Evolutionary conservation across 768 basidiomycete species (phyloP).

Genomic region (Boletus edulis): DNA sequence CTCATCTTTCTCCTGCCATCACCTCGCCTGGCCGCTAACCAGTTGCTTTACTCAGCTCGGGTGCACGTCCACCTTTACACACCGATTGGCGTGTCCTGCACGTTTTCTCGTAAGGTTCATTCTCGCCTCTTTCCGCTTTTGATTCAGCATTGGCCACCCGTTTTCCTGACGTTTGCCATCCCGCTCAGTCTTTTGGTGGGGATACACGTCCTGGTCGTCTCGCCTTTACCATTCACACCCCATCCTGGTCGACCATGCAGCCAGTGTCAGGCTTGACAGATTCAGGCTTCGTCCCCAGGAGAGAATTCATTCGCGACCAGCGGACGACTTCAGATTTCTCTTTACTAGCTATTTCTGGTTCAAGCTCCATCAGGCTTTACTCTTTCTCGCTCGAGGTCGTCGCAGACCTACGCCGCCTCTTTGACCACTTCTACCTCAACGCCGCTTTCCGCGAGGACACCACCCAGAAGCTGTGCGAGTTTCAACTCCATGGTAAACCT

Average conservation of each 20-base stretch:
- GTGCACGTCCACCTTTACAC: conserved; percentile 13
- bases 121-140: conserved; percentile 27
- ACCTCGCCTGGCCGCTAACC: conserved; percentile 7
- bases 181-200: conserved; percentile 23
- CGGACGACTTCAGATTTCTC: conserved; percentile 58
- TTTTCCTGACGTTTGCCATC: conserved; percentile 39
- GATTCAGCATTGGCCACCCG: conserved; percentile 31
- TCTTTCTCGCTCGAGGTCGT: conserved; percentile 59
- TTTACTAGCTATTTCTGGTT: conserved; percentile 64
- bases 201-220: conserved; percentile 26
- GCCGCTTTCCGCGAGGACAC: conserved; percentile 53
- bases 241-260: conserved; percentile 29
- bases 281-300: conserved; percentile 60
- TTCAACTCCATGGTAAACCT: conserved; percentile 64
- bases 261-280: conserved; percentile 36
- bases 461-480: conserved; percentile 60
- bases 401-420: conserved; percentile 50
- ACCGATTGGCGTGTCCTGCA: conserved; percentile 29
- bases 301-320: conserved; percentile 67
- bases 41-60: conserved; percentile 9
- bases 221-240: conserved; percentile 18
- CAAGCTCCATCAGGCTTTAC: conserved; percentile 65
- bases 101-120: conserved; percentile 31
- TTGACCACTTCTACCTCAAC: conserved; percentile 46
- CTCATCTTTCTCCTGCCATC: neutral